phyloP scores from a whole-genome alignment of 1,284 basidiomycete species.

The Golubevia pallescens region DNA sequence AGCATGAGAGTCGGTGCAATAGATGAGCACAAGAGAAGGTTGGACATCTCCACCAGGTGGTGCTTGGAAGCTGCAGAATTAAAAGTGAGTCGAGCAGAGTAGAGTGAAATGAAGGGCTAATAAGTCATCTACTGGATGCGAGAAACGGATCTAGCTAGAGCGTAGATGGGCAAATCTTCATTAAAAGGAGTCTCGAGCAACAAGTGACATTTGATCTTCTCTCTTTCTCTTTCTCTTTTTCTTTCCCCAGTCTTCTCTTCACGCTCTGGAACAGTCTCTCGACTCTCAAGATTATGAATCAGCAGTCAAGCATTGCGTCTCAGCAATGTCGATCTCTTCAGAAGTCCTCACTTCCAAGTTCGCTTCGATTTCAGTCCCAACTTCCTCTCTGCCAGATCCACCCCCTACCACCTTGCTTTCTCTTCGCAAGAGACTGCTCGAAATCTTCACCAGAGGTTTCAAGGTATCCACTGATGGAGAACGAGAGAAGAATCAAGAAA shows the following conservation, averaged over 20 bases:
- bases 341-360: conserved; percentile 41
- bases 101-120: too few species aligned
- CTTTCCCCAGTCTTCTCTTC: conserved; percentile 23
- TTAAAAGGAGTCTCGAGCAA: not conserved
- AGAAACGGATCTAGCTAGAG: too few species aligned
- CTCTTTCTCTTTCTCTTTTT: not conserved
- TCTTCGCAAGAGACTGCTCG: conserved; percentile 37
- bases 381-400: conserved; percentile 37
- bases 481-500: conserved; percentile 32
- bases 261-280: conserved; percentile 35
- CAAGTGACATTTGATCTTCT: not conserved
- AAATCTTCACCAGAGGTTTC: conserved; percentile 40
- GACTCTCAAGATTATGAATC: conserved; percentile 55
- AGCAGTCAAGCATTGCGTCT: conserved; percentile 39
- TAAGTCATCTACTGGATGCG: too few species aligned
- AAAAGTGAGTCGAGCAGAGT: conserved; percentile 28
- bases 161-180: too few species aligned
- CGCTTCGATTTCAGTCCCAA: conserved; percentile 42
- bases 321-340: conserved; percentile 31
- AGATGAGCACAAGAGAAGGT: conserved; percentile 45
- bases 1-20: conserved; percentile 37
- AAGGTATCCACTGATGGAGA: conserved; percentile 24
- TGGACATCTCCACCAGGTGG: conserved; percentile 43
- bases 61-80: conserved; percentile 36
- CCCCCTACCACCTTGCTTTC: conserved; percentile 37